These are phyloP conservation scores for Iris macrosiphon DNA, from an alignment of 106 monocot genomes.

Conservation along the genomic window DNA sequence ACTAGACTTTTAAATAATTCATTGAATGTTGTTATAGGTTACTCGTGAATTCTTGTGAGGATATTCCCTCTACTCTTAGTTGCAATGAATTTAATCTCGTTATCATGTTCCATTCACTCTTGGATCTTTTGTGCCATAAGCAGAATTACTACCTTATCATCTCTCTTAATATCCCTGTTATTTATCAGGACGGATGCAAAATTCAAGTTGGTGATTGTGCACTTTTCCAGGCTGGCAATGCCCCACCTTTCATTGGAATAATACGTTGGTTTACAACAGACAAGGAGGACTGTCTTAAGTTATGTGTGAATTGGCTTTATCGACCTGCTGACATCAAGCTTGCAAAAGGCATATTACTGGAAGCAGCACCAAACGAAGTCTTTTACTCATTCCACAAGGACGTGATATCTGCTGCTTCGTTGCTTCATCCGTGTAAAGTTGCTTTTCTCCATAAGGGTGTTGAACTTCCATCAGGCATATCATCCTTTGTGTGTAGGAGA, in stretches of 20 bases:
- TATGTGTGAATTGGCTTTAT: slow-evolving; percentile 97
- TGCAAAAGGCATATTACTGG: slow-evolving; percentile 52
- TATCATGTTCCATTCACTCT: slow-evolving; percentile 62
- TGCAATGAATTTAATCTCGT: no score
- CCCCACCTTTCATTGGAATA: slow-evolving; percentile 89
- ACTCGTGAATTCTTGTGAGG: no score
- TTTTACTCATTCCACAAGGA: slow-evolving; percentile 96
- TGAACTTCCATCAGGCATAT: slow-evolving; percentile 73
- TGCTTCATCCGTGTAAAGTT: slow-evolving; percentile 97
- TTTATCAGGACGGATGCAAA: slow-evolving; percentile 70
- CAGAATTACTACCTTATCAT: not conserved
- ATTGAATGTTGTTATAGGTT: no score
- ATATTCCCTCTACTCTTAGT: no score
- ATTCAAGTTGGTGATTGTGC: slow-evolving; percentile 89
- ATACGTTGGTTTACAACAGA: slow-evolving; percentile 59
- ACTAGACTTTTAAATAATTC: no score
- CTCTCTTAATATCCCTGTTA: not conserved
- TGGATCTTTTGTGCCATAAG: not conserved
- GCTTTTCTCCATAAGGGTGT: slow-evolving; percentile 79
- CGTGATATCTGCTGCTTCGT: slow-evolving; percentile 71
- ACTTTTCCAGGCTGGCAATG: slow-evolving; percentile 81
- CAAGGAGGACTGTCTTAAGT: slow-evolving; percentile 50
- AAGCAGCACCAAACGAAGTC: slow-evolving; percentile 90
- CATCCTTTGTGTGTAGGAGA: slow-evolving; percentile 87
- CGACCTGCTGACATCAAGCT: slow-evolving; percentile 86